Evolutionary conservation across 768 basidiomycete genomes (phyloP).

Genomic region (Termitomyces sp.): DNA sequence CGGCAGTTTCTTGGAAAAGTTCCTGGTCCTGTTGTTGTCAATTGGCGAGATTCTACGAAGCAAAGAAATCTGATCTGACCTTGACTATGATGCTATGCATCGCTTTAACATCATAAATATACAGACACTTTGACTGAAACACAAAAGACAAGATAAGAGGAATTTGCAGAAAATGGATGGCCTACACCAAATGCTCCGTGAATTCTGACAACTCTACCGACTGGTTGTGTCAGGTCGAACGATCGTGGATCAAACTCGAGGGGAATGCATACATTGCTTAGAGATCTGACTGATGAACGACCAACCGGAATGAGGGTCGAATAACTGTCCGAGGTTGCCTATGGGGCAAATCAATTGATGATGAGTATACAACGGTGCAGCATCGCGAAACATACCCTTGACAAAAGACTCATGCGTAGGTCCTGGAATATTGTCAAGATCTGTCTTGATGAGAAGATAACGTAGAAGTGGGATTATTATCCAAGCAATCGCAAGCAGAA

Average conservation of each 20-base stretch:
- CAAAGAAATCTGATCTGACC: background rate
- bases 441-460: conserved; percentile 13
- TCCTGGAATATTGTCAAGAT: conserved; percentile 30
- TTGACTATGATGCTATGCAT: conserved; percentile 10
- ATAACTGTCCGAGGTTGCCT: conserved; percentile 15
- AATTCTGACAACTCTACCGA: conserved; percentile 14
- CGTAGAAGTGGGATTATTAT: conserved; percentile 9
- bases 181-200: conserved; percentile 15
- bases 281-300: conserved; percentile 9
- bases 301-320: conserved; percentile 12
- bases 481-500: conserved; percentile 8
- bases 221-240: conserved; percentile 1
- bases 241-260: background rate
- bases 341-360: background rate
- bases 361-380: background rate
- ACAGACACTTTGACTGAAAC: background rate
- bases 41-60: no score
- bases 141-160: background rate
- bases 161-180: background rate
- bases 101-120: conserved; percentile 9
- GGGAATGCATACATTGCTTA: conserved; percentile 5
- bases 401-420: conserved; percentile 22
- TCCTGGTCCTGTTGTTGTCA: conserved; percentile 8
- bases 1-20: conserved; percentile 6
- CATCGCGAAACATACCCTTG: conserved; percentile 16